Evolutionary conservation across 1,139 yeast genomes (phyloP), one percentile per base, ranked within the genome.

Genomic region (Hansenula anomala): DNA sequence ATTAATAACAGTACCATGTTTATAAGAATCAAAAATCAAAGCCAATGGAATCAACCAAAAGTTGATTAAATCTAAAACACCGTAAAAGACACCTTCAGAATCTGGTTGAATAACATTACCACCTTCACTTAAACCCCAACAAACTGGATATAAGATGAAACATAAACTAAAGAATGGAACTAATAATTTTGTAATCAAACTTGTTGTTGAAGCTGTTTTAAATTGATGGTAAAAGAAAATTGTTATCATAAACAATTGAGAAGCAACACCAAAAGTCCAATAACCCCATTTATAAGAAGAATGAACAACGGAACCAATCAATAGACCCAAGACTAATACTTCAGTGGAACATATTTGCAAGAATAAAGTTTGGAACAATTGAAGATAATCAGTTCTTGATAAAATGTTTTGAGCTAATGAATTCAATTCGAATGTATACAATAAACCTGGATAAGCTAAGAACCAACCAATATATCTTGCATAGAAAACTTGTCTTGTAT

Each of bases 41-140:
- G 41, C 54, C 22, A 55, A 46, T 43, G 80, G 80, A 37, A 73
- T 49, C 34, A 67, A 36, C 34, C 64, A 66, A 52, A 73, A 74
- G 37, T 63, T 60, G 35, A 71, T 49, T 38, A 78, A 51, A 54
- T 80, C 86, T 49, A 79, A 64, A 36, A 79, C 62, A 63, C 86
- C 86, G 50, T 75, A 77, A 61, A 78, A 80, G 16, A 72, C 80
- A 37, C 80, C 78, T 57, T 78, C 85, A n/a, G 80, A 71, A 52
- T 77, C 83, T 30, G 81, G 80, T 49, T 73, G 75, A 46, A 80
- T 78, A 32, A 65, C 73, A 54, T 79, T 79, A 58, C 85, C 85
- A 66, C 86, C 87, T 51, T 79, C 85, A 47, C 73, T 63, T 42
- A 79, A 64, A 56, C 78, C 85, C 85, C 85, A 80, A 38, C 65